Evolutionary conservation across 148 eudicot species (phyloP), one percentile per base, ranked within the genome.

Genomic region (Fallopia convolvulus): DNA sequence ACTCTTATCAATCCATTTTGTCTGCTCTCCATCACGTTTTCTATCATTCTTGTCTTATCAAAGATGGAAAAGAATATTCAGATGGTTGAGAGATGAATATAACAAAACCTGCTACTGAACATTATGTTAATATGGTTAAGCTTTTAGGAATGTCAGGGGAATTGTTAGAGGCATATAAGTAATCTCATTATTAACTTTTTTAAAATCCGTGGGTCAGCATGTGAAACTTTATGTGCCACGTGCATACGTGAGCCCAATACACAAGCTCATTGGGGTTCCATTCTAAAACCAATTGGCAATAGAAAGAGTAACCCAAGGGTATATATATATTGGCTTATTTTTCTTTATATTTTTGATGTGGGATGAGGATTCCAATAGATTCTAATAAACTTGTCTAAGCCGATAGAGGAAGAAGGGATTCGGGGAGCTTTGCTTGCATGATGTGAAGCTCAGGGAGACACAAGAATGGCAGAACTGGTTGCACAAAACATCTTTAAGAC

Each of bases 401-500:
- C 91, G 10, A 86, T 91, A 75, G 89, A 91, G 78, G 81, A 86
- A 26, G 84, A 86, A 26, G 84, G 94, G 68, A 78, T 93, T 65
- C 90, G 93, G 94, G 98, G 98, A 76, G 98, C 98, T 44, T 86
- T 93, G 70, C 78, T 93, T 36, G 87, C 93, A 21, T 87, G 98
- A 75, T 93, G 97, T 82, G 89, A 91, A 82, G 83, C 79, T 82
- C 84, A 85, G 76, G 87, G 90, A 72, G 86, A 90, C 78, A 79
- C 86, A 47, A 77, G 82, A 66, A 58, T 93, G 77, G 89, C 86
- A 42, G 89, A 93, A 65, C 79, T 75, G 23, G 70, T 91, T 70
- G 78, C 85, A 81, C 83, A 84, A 49, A 83, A 83, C 60, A 61
- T 89, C 23, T 76, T 72, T 66, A 75, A 82, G 17, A 76, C 82